Conservation (phyloP, 2,329 filamentous ascomycete genomes). For the Dactylellina haptotyla region DNA sequence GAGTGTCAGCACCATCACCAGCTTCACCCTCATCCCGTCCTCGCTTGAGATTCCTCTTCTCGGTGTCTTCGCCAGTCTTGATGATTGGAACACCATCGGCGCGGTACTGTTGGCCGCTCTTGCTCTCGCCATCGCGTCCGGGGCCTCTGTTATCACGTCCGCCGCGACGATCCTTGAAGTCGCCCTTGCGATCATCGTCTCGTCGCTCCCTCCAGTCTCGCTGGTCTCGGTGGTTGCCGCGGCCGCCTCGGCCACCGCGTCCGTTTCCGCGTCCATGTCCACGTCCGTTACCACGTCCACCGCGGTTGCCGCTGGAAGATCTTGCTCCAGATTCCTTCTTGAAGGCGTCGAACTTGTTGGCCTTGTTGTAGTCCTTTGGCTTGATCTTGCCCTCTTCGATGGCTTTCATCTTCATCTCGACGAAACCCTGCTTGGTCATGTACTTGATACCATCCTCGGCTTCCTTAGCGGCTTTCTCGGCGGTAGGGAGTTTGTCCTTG, state of each 20-base stretch:
- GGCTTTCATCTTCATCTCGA: slow-evolving; percentile 77
- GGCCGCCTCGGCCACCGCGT: slow-evolving; percentile 55
- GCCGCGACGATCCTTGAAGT: slow-evolving; percentile 63
- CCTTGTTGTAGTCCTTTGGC: slow-evolving; percentile 63
- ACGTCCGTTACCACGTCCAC: slow-evolving; percentile 7
- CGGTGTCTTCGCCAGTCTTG: neutral
- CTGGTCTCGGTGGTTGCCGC: slow-evolving; percentile 59
- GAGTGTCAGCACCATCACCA: neutral
- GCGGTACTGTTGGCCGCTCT: slow-evolving; percentile 21
- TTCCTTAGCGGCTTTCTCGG: slow-evolving; percentile 39
- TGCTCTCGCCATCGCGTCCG: slow-evolving; percentile 61
- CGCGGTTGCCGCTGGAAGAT: slow-evolving; percentile 21
- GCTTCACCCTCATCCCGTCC: slow-evolving; percentile 17
- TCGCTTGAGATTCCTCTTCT: slow-evolving; percentile 26
- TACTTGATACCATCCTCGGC: slow-evolving; percentile 51
- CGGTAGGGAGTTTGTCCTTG: slow-evolving; percentile 34
- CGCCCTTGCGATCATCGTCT: slow-evolving; percentile 60
- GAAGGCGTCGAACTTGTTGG: slow-evolving; percentile 62
- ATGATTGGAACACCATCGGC: slow-evolving; percentile 41
- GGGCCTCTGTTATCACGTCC: slow-evolving; percentile 58
- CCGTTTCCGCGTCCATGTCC: slow-evolving; percentile 3
- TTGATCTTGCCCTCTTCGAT: slow-evolving; percentile 77
- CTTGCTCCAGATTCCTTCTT: slow-evolving; percentile 59
- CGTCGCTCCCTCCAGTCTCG: slow-evolving; percentile 56
- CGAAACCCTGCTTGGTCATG: slow-evolving; percentile 89